Evolutionary conservation across 352 stramenopile genomes (phyloP).

Genomic region (Thraustochytrium striatum): DNA sequence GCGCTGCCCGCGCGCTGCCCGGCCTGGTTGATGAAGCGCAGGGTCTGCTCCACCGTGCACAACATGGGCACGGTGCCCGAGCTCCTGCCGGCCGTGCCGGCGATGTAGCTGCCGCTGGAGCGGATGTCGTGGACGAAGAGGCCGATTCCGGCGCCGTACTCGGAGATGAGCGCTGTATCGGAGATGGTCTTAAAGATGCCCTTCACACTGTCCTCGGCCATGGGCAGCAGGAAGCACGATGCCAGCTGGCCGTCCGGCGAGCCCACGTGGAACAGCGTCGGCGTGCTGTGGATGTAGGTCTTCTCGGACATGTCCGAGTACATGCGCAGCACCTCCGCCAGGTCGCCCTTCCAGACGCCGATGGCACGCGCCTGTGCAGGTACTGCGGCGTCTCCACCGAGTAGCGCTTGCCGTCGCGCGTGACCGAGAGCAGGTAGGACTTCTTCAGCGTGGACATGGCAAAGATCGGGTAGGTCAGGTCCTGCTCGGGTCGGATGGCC

Average conservation of each 20-base stretch:
- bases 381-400: slow-evolving; percentile 94
- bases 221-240: slow-evolving; percentile 94
- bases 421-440: slow-evolving; percentile 89
- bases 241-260: slow-evolving; percentile 93
- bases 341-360: slow-evolving; percentile 93
- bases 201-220: slow-evolving; percentile 98
- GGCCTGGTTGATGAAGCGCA: slow-evolving; percentile 97
- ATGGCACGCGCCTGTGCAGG: slow-evolving; percentile 97
- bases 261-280: slow-evolving; percentile 97
- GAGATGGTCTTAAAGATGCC: slow-evolving; percentile 99
- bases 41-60: slow-evolving; percentile 98
- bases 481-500: slow-evolving; percentile 91
- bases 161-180: slow-evolving; percentile 96
- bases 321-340: slow-evolving; percentile 88
- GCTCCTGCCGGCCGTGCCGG: slow-evolving; percentile 93
- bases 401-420: slow-evolving; percentile 74
- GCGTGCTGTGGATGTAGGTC: slow-evolving; percentile 96
- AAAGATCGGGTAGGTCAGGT: slow-evolving; percentile 99
- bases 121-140: slow-evolving; percentile 96
- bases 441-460: slow-evolving; percentile 98
- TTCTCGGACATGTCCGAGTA: slow-evolving; percentile 94
- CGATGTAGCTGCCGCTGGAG: slow-evolving; percentile 92
- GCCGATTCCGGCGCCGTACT: slow-evolving; percentile 96
- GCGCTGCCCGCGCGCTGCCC: slow-evolving; percentile 96
- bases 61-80: slow-evolving; percentile 99